phyloP scores from a whole-genome alignment of 2,329 filamentous ascomycete species.

The Paracoccidioides brasiliensis region DNA sequence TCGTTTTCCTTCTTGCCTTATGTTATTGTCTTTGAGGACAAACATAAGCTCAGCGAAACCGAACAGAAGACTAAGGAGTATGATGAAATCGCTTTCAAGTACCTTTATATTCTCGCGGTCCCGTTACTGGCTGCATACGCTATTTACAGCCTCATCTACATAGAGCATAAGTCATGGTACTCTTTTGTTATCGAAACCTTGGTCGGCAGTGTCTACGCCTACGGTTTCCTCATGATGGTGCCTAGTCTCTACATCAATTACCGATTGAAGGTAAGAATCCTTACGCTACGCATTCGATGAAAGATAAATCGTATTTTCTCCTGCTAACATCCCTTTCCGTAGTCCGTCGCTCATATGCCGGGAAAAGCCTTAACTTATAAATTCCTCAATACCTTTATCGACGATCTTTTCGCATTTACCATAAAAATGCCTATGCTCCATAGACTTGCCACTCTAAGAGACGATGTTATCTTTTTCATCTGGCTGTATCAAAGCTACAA shows the following conservation, averaged over 20 bases:
- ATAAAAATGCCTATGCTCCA: slow-evolving; percentile 98
- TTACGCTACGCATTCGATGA: background rate
- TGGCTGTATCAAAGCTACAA: slow-evolving; percentile 91
- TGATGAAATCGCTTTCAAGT: slow-evolving; percentile 93
- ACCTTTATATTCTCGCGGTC: slow-evolving; percentile 84
- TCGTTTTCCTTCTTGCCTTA: slow-evolving; percentile 66
- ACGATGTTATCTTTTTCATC: slow-evolving; percentile 96
- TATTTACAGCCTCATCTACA: slow-evolving; percentile 79
- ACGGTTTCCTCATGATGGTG: slow-evolving; percentile 99
- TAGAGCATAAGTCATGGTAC: slow-evolving; percentile 96
- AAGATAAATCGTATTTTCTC: background rate
- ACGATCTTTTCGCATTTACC: slow-evolving; percentile 95
- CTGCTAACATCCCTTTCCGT: slow-evolving; percentile 1
- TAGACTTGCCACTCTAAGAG: slow-evolving; percentile 77
- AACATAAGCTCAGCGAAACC: slow-evolving; percentile 86
- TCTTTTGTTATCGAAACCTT: slow-evolving; percentile 90
- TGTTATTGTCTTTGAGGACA: slow-evolving; percentile 79
- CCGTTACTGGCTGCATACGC: slow-evolving; percentile 84
- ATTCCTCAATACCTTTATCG: slow-evolving; percentile 97
- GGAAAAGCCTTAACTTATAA: slow-evolving; percentile 96
- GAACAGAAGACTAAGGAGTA: slow-evolving; percentile 98
- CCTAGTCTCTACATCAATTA: slow-evolving; percentile 98
- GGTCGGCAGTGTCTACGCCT: slow-evolving; percentile 91
- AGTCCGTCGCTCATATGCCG: slow-evolving; percentile 86
- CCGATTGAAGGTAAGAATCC: slow-evolving; percentile 57